These are phyloP conservation scores for Alternaria ventricosa DNA, from an alignment of 2,329 filamentous ascomycete species.

Conservation along the genomic window DNA sequence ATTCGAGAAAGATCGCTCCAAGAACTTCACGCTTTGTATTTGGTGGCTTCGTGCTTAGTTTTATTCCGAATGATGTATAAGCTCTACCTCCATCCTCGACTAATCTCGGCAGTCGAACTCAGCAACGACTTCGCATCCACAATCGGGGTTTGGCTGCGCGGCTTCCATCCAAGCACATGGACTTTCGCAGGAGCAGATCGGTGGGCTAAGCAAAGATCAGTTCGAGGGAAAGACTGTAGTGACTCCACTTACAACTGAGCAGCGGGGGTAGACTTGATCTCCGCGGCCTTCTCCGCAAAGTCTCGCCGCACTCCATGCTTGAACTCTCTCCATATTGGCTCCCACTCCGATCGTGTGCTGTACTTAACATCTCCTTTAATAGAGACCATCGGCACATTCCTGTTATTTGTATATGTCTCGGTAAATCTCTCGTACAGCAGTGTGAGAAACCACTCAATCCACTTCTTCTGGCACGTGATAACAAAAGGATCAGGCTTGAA, in stretches of 20 bases:
- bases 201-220: neutral
- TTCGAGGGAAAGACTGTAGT: accelerated
- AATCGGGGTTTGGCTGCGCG: neutral
- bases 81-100: neutral
- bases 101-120: neutral
- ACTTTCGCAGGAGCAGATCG: neutral
- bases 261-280: neutral
- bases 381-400: neutral
- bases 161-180: neutral
- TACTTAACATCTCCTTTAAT: neutral
- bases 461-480: neutral
- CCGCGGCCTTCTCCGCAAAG: accelerated
- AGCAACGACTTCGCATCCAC: neutral
- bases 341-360: neutral
- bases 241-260: neutral
- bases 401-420: accelerated
- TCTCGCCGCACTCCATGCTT: neutral
- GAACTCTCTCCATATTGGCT: accelerated
- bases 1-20: no score
- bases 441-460: neutral
- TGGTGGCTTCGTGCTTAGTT: no score
- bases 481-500: neutral
- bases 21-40: no score
- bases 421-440: neutral
- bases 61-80: neutral